These are phyloP conservation scores for Emmonsiellopsis sp. DNA, from an alignment of 2,329 filamentous ascomycete genomes.

Conservation along the genomic window DNA sequence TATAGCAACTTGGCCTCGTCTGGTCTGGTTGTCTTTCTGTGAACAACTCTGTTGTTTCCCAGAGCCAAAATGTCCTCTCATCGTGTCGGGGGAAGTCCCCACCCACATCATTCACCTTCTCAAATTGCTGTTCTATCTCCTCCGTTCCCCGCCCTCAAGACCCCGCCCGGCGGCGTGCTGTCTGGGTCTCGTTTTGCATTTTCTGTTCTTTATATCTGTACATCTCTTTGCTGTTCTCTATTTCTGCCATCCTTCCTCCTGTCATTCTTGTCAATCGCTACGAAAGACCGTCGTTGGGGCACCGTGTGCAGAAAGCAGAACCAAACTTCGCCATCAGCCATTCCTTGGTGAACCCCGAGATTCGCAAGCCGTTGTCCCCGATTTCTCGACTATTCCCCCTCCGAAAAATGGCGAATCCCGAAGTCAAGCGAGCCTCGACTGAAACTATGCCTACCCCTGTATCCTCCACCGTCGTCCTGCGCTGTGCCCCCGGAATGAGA, in stretches of 20 bases:
- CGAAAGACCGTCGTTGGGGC: background rate
- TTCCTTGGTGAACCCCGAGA: background rate
- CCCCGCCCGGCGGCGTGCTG: background rate
- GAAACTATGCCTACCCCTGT: background rate
- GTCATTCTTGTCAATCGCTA: background rate
- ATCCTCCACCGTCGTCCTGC: background rate
- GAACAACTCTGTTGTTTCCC: background rate
- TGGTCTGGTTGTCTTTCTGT: background rate
- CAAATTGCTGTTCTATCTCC: background rate
- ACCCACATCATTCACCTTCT: background rate
- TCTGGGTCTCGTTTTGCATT: background rate
- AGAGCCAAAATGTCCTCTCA: background rate
- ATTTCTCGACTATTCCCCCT: background rate
- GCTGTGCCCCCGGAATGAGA: background rate
- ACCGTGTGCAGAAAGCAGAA: background rate
- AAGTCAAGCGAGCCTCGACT: background rate
- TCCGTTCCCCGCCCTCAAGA: background rate
- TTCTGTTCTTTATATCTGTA: background rate
- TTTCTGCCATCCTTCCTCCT: background rate
- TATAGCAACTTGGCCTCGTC: background rate
- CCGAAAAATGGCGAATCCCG: background rate
- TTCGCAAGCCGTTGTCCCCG: background rate
- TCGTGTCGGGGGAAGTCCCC: background rate
- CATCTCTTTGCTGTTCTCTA: background rate
- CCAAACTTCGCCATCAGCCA: background rate